Percentiles rank a stretch among this genome's conserved stretches.
phyloP scores from a whole-genome alignment of 768 basidiomycete genomes.

The Russula ochroleuca region DNA sequence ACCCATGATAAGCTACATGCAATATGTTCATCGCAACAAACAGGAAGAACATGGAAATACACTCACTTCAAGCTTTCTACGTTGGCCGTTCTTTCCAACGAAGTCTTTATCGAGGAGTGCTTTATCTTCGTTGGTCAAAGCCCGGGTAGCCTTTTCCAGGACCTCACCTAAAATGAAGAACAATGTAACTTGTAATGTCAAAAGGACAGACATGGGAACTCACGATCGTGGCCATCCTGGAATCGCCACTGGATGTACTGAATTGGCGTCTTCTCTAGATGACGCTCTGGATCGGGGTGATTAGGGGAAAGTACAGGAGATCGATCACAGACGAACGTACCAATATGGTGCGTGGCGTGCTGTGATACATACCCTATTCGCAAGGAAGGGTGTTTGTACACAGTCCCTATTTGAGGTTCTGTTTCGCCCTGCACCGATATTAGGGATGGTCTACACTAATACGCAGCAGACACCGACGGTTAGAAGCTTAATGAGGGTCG shows the following conservation, averaged over 20 bases:
- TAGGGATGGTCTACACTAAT: slow-evolving; percentile 8
- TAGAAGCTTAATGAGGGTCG: slow-evolving; percentile 89
- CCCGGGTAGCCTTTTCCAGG: slow-evolving; percentile 85
- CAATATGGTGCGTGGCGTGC: slow-evolving; percentile 96
- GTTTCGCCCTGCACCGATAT: slow-evolving; percentile 68
- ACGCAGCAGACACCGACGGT: slow-evolving; percentile 50
- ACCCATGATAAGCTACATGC: slow-evolving; percentile 71
- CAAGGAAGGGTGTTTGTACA: slow-evolving; percentile 90
- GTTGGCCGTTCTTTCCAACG: slow-evolving; percentile 85
- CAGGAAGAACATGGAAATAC: slow-evolving; percentile 2
- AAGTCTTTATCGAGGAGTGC: slow-evolving; percentile 76
- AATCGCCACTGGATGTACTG: slow-evolving; percentile 99
- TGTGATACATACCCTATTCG: slow-evolving; percentile 97
- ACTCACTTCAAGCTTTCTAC: slow-evolving; percentile 83
- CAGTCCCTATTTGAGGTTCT: slow-evolving; percentile 82
- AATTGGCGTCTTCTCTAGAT: slow-evolving; percentile 94
- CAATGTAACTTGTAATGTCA: slow-evolving; percentile 16
- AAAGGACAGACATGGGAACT: slow-evolving; percentile 33
- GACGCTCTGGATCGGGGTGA: slow-evolving; percentile 55
- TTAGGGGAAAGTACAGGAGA: slow-evolving; percentile 6
- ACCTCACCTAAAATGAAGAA: slow-evolving; percentile 59
- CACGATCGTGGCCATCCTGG: slow-evolving; percentile 97
- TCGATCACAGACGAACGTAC: slow-evolving; percentile 37
- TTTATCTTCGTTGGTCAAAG: slow-evolving; percentile 85
- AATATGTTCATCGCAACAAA: slow-evolving; percentile 12